Conservation (phyloP, 805 yeast genomes). For the Cephaloascus albidus region DNA sequence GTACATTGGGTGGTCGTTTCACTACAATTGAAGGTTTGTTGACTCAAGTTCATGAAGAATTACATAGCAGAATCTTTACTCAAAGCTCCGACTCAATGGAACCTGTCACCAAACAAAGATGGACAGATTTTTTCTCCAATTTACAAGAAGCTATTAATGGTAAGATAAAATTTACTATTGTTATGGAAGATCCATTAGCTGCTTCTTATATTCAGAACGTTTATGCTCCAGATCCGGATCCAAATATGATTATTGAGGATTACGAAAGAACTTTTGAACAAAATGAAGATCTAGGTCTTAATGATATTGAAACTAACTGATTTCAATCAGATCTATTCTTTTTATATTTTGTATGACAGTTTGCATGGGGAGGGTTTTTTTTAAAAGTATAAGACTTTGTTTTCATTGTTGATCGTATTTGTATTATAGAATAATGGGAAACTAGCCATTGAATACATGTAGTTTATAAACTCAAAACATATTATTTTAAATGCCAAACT, state of each 20-base stretch:
- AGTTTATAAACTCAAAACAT: no score
- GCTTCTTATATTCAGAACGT: constrained; percentile 94
- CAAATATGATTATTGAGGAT: constrained; percentile 88
- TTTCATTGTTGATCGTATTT: no score
- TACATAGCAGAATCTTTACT: constrained; percentile 74
- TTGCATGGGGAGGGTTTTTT: no score
- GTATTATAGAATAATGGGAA: no score
- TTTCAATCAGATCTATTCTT: no score
- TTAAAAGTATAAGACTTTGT: no score
- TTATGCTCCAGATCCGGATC: constrained; percentile 98
- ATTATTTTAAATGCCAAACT: background rate
- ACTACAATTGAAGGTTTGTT: constrained; percentile 94
- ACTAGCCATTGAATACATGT: no score
- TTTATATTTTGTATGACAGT: no score
- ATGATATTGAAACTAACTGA: constrained; percentile 32
- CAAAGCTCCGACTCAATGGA: constrained; percentile 92
- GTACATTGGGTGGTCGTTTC: constrained; percentile 96
- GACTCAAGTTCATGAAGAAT: constrained; percentile 82
- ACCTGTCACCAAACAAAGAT: constrained; percentile 60
- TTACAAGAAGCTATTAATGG: constrained; percentile 79
- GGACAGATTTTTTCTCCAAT: constrained; percentile 71
- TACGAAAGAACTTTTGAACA: constrained; percentile 83
- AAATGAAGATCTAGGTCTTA: constrained; percentile 86
- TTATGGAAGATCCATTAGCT: constrained; percentile 92
- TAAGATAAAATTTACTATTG: constrained; percentile 68